Evolutionary conservation across 2,329 filamentous ascomycete species (phyloP), one percentile per base, ranked within the genome.

Genomic region (Fusarium pininemorale): DNA sequence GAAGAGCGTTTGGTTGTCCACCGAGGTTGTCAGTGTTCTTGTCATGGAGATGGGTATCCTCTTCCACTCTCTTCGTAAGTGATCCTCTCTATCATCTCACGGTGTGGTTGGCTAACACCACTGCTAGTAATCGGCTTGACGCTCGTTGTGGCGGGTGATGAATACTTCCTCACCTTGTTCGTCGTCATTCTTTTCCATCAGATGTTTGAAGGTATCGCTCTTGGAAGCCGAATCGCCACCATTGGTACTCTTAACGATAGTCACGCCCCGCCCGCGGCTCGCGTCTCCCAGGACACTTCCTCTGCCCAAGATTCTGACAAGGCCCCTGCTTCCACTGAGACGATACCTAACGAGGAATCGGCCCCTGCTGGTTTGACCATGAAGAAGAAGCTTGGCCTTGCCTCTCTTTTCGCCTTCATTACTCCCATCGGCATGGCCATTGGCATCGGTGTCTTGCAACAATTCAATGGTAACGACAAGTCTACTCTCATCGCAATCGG

Each of bases 361-460:
- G 51, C 69, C 6, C 66, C 66, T 18, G 45, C 51, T 16, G 75
- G 73, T 22, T 73, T 87, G 37, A 79, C 83, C 14, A 80, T 86
- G 77, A 73, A 75, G 66, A 85, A 85, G 69, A 92, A 94, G 79
- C 81, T 90, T 6, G 70, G 89, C 18, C 90, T 95, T 83, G 92
- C 88, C 1, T 74, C 81, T 4, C 85, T 87, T 1, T 95, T 94
- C 76, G 88, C 92, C 1, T 83, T 94, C 32, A 90, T 94, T 62
- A 95, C 93, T 0, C 93, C 93, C 0, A 84, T 94, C 37, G 93
- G 93, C 16, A 95, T 95, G 93, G 92, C 90, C 1, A 94, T 96
- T 68, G 93, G 93, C 2, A 90, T 94, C 39, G 92, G 92, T 6
- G 92, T 93, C 7, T 82, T 95, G 35, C 83, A 91, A 42, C 80